Conservation (phyloP, 2,329 filamentous ascomycete species). For the Pseudogymnoascus sp. region DNA sequence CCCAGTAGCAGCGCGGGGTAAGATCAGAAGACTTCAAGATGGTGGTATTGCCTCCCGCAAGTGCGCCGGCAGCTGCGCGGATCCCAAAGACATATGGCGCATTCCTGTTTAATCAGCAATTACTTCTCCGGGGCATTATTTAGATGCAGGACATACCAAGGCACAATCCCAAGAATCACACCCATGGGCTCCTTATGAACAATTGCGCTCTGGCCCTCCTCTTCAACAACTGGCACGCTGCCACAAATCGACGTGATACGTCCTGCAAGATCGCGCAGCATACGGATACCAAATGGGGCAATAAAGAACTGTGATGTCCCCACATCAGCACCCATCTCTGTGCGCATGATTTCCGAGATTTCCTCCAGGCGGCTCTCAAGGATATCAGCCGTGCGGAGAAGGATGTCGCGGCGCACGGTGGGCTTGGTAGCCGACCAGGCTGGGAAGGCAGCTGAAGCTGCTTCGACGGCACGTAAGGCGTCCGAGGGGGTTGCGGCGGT, state of each 20-base stretch:
- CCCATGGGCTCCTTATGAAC: constrained; percentile 54
- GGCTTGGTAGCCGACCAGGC: constrained; percentile 51
- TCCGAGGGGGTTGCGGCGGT: constrained; percentile 44
- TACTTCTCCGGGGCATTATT: not conserved
- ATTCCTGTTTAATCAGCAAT: not conserved
- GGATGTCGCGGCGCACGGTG: constrained; percentile 43
- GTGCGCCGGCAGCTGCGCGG: constrained; percentile 28
- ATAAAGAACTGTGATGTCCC: constrained; percentile 32
- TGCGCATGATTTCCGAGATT: constrained; percentile 41
- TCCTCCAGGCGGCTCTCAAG: constrained; percentile 45
- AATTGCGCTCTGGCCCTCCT: constrained; percentile 44
- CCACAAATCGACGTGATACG: constrained; percentile 42
- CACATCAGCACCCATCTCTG: constrained; percentile 43
- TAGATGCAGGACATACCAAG: constrained; percentile 40
- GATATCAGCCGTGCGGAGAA: constrained; percentile 48
- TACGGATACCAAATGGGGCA: constrained; percentile 27
- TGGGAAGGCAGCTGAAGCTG: constrained; percentile 49
- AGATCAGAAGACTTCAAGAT: constrained; percentile 65
- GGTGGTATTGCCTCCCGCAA: constrained; percentile 69
- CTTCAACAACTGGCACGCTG: constrained; percentile 26
- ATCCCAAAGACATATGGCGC: not conserved
- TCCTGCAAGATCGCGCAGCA: constrained; percentile 46
- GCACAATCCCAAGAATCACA: constrained; percentile 52
- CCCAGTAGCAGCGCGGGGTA: constrained; percentile 49
- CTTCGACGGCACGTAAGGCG: constrained; percentile 43